Base-by-base conservation (phyloP, 768 basidiomycete genomes). In the Leucosporidium yakuticum region DNA sequence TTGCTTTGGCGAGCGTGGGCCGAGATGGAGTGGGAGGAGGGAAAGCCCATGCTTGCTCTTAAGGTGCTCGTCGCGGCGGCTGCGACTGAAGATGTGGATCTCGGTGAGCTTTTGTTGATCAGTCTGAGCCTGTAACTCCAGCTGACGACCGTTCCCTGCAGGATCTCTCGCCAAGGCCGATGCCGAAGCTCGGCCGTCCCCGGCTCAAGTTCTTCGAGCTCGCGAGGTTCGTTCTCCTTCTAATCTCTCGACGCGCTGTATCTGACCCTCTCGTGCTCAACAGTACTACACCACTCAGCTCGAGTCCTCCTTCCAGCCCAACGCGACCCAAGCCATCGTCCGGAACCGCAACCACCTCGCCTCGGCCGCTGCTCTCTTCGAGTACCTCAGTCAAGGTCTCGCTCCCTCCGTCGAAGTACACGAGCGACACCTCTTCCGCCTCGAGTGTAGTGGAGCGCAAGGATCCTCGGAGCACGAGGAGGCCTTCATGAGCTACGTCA, bases 1-100 rank as follows among this genome's bases (percentile, higher is more conserved):
- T 74, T 77, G 32, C 62, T 81, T 14, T 78, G 76, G 71, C 74
- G 77, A 0, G 75, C 77, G 3, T 81, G 81, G 81, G 79, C 78
- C 0, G 78, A 79, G 67, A 75, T 80, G 77, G 81, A 81, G 65
- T 78, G 73, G 75, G 76, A 78, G 55, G 55, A 70, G 4, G 76
- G 74, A 0, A 58, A 74, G 2, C 49, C 71, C 5, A 58, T 6
- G 12, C 29, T 60, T 8, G 68, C 70, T 17, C 54, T 73, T 39
- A 55, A 57, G 34, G 65, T 76, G 9, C 53, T 76, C 27, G 49
- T 64, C 2, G 69, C 67, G 19, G 62, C 59, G 9, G 67, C 65
- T 9, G 68, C 68, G 1, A n/a, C 60, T 11, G 65, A 65, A 4
- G 9, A 62, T 4, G 60, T 50, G 1, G 48, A 64, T 32, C 67